Evolutionary conservation across 2,329 filamentous ascomycete species (phyloP), one percentile per base, ranked within the genome.

Genomic region (Ascochyta lentis): DNA sequence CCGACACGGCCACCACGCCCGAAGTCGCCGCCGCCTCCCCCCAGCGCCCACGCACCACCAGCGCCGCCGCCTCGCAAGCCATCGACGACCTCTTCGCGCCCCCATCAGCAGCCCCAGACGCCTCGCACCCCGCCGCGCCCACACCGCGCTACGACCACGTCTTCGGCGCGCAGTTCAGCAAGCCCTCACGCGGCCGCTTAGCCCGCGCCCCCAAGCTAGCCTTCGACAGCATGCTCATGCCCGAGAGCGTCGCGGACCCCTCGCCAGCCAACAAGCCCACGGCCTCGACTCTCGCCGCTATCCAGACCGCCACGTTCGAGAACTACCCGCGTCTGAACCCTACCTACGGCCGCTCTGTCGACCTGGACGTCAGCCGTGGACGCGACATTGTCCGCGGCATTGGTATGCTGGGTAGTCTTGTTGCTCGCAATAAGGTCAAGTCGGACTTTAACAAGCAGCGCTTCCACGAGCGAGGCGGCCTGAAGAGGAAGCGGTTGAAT

Each of bases 401-500:
- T 61, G 68, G 73, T 38, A 73, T 69, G 59, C 60, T 87, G 60
- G 68, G 69, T 12, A 65, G 58, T 26, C 60, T 77, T 48, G 77
- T 81, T 62, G 64, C 68, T 37, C 74, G 77, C 66, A 92, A 94
- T 69, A 80, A 76, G 39, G 78, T 95, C 46, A 80, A 76, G 62
- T 54, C 44, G 3, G 86, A 91, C 65, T 80, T 80, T 49, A 72
- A 75, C 19, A 73, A 66, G 60, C 91, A 95, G 77, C 80, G 81
- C 60, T 91, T 86, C 67, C 89, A 96, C 75, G 91, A 95, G 80
- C 79, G 91, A 42, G 83, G 83, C 0, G 91, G 91, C 2, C 68
- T 91, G 68, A 92, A 90, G 83, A 83, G 88, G 76, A 96, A 95
- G 85, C 84, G 91, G 67, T 76, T 92, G 64, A 80, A 79, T 73